Percentiles rank a stretch among this genome's conserved stretches.
phyloP scores from a whole-genome alignment of 2,329 filamentous ascomycete species.

The Calycina marina region DNA sequence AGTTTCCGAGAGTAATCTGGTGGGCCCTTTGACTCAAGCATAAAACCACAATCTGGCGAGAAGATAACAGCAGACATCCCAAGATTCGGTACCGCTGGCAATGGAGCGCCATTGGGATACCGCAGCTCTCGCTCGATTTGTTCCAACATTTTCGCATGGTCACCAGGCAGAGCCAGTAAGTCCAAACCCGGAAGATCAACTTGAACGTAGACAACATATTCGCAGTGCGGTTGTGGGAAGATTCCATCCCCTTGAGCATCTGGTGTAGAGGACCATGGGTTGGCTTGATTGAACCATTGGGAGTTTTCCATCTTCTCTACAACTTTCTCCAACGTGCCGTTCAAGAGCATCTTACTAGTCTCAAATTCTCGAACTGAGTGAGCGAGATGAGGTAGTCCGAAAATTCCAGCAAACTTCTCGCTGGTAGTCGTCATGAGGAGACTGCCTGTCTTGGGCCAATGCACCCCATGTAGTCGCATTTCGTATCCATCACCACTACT shows the following conservation, averaged over 20 bases:
- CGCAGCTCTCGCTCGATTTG: constrained; percentile 49
- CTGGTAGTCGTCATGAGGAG: constrained; percentile 79
- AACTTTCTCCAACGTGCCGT: constrained; percentile 53
- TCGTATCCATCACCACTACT: constrained; percentile 63
- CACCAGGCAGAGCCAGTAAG: constrained; percentile 19
- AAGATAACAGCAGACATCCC: constrained; percentile 49
- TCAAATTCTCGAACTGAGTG: constrained; percentile 39
- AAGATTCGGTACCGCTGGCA: constrained; percentile 36
- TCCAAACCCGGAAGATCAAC: constrained; percentile 31
- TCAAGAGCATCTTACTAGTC: constrained; percentile 50
- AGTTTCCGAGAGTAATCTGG: constrained; percentile 37
- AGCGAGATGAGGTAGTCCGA: constrained; percentile 72
- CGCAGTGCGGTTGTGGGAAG: constrained; percentile 61
- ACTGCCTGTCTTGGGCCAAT: constrained; percentile 69
- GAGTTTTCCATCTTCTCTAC: constrained; percentile 49
- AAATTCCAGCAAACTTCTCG: constrained; percentile 87
- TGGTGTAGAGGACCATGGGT: constrained; percentile 64
- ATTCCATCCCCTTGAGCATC: constrained; percentile 44
- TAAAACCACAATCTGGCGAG: constrained; percentile 54
- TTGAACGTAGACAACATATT: constrained; percentile 78
- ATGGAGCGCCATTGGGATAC: constrained; percentile 43
- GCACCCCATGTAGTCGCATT: constrained; percentile 67
- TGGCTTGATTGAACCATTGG: constrained; percentile 39
- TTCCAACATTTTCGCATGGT: constrained; percentile 27
- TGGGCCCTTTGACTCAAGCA: constrained; percentile 49